Percentiles rank a stretch among this genome's conserved stretches.
Conservation (phyloP, 306 rosid species). For the Glycine soja region DNA sequence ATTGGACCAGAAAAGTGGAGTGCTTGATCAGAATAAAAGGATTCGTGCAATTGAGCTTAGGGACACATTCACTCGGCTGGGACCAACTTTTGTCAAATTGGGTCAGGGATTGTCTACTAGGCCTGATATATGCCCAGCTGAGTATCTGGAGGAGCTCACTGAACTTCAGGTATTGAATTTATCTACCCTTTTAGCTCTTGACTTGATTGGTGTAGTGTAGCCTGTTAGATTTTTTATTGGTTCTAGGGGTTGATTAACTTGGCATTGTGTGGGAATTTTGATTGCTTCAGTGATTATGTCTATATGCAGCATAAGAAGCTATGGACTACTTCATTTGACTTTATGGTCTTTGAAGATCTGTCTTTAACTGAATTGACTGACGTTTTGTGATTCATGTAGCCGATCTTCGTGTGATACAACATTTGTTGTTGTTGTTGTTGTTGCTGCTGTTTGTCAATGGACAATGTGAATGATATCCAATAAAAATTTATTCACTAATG, state of each 20-base stretch:
- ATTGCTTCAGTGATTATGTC: slow-evolving; percentile 24
- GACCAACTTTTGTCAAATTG: slow-evolving; percentile 97
- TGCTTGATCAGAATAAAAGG: slow-evolving; percentile 65
- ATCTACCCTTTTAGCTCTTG: slow-evolving; percentile 32
- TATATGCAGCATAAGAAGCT: slow-evolving; percentile 8
- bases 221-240: slow-evolving; percentile 1
- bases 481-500: slow-evolving; percentile 11
- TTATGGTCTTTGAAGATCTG: not conserved
- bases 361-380: too few relatives aligned
- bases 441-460: slow-evolving; percentile 1
- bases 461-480: not conserved
- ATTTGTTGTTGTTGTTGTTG: not conserved
- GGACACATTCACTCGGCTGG: slow-evolving; percentile 68
- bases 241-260: slow-evolving; percentile 15
- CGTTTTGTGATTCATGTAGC: not conserved
- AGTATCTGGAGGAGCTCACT: slow-evolving; percentile 90
- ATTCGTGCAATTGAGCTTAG: slow-evolving; percentile 79
- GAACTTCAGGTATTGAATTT: slow-evolving; percentile 72
- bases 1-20: slow-evolving; percentile 72
- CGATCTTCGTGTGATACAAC: not conserved
- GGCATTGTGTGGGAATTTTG: slow-evolving; percentile 6
- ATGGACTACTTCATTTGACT: slow-evolving; percentile 7
- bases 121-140: slow-evolving; percentile 91
- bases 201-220: slow-evolving; percentile 26
- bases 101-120: slow-evolving; percentile 97